Evolutionary conservation across 495 filamentous ascomycete genomes (phyloP).

Genomic region (Podospora comata): DNA sequence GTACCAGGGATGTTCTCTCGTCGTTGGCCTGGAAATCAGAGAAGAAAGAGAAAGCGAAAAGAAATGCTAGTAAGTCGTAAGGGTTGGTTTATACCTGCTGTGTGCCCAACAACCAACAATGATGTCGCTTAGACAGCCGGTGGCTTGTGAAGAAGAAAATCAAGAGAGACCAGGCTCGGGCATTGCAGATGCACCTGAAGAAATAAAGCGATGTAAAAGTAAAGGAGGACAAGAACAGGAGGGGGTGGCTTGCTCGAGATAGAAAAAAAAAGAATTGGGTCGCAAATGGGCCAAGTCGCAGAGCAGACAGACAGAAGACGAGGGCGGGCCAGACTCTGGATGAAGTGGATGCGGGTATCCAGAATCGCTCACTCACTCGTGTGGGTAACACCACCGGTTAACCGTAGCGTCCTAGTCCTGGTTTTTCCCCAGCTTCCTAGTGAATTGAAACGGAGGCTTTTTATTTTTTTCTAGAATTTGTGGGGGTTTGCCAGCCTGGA

Average conservation of each 20-base stretch:
- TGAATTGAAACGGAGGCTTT: background rate
- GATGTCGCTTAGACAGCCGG: constrained; percentile 1
- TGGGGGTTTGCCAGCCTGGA: background rate
- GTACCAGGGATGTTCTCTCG: background rate
- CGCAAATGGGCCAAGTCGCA: background rate
- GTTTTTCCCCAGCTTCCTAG: background rate
- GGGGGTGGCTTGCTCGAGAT: constrained; percentile 13
- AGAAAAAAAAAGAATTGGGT: constrained; percentile 6
- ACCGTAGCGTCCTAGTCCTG: background rate
- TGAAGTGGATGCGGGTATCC: background rate
- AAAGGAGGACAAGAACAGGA: background rate
- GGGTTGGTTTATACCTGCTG: background rate
- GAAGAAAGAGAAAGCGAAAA: background rate
- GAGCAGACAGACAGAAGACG: no score
- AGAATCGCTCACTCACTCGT: background rate
- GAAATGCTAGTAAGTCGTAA: background rate
- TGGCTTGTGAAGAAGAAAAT: constrained; percentile 16
- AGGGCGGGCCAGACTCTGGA: background rate
- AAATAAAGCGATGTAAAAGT: background rate
- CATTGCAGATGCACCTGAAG: background rate
- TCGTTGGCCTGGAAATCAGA: background rate
- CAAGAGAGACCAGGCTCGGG: constrained; percentile 14
- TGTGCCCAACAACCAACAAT: constrained; percentile 6
- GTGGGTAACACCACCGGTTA: background rate
- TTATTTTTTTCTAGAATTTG: background rate